A percentile compares a stretch with the other conserved stretches of the same genome.
Conservation (phyloP, 768 basidiomycete species). For the Kwoniella shandongensis region DNA sequence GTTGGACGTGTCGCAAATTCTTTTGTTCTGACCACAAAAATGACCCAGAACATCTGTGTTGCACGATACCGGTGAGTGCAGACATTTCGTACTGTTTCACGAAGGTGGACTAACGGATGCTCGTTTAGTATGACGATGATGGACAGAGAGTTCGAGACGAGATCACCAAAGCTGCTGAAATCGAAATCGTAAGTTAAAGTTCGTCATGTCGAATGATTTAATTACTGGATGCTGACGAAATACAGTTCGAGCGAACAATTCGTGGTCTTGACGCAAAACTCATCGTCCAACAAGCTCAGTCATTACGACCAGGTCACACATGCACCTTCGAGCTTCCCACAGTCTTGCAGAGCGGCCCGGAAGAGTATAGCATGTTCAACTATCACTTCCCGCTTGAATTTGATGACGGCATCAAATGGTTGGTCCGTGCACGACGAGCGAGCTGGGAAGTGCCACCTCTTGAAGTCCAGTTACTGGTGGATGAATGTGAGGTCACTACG, state of each 20-base stretch:
- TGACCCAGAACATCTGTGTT: not conserved
- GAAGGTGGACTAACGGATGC: too few relatives aligned
- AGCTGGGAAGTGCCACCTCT: not conserved
- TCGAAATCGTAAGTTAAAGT: not conserved
- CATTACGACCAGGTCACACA: constrained; percentile 6
- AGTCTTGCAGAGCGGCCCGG: not conserved
- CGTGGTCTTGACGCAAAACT: too few relatives aligned
- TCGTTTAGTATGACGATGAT: not conserved
- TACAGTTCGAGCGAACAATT: too few relatives aligned
- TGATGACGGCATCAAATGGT: constrained; percentile 11
- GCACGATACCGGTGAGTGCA: not conserved
- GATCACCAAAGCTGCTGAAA: not conserved
- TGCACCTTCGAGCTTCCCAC: constrained; percentile 1
- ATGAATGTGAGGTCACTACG: constrained; percentile 7
- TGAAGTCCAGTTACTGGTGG: not conserved
- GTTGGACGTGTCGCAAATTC: not conserved
- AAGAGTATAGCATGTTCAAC: constrained; percentile 5
- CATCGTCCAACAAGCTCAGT: not conserved
- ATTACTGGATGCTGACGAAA: too few relatives aligned
- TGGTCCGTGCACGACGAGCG: constrained; percentile 4
- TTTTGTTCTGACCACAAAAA: not conserved
- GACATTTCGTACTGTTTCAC: too few relatives aligned
- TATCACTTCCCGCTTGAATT: constrained; percentile 7
- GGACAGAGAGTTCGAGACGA: not conserved
- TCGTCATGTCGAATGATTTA: too few relatives aligned